Evolutionary conservation across 345 rosid genomes (phyloP).

Genomic region (Streptanthus diversifolius): DNA sequence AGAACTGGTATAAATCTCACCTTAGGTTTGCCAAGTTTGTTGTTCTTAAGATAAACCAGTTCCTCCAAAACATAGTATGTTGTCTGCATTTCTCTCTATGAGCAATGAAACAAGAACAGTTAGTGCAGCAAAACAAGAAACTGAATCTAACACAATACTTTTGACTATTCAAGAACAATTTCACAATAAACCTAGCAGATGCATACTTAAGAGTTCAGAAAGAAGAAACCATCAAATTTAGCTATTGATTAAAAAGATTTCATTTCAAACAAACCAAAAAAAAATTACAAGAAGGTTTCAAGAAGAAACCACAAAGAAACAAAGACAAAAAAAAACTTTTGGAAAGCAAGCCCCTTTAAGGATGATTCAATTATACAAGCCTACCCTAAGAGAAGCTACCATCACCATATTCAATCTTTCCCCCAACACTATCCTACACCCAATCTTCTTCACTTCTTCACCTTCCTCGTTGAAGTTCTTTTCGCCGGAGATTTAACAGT

Average conservation of each 20-base stretch:
- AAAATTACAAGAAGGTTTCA: constrained; percentile 19
- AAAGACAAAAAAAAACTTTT: background rate
- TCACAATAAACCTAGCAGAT: background rate
- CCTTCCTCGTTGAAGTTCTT: constrained; percentile 42
- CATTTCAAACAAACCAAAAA: constrained; percentile 17
- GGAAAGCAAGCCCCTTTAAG: constrained; percentile 28
- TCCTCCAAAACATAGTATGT: background rate
- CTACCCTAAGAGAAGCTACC: constrained; percentile 33
- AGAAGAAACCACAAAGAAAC: constrained; percentile 2
- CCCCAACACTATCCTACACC: constrained; percentile 14
- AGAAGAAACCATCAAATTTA: constrained; percentile 3
- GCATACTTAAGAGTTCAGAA: background rate
- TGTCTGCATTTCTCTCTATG: background rate
- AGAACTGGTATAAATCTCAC: background rate
- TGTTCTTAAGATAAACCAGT: background rate
- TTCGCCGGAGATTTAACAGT: constrained; percentile 60
- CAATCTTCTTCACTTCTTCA: constrained; percentile 36
- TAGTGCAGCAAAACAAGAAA: background rate
- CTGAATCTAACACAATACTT: background rate
- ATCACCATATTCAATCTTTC: constrained; percentile 13
- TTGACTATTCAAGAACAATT: background rate
- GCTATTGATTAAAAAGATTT: constrained; percentile 23
- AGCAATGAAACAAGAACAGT: background rate
- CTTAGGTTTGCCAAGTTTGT: background rate
- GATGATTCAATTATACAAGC: constrained; percentile 38